Conservation (phyloP, 495 filamentous ascomycete species). For the Tuber calosporum region DNA sequence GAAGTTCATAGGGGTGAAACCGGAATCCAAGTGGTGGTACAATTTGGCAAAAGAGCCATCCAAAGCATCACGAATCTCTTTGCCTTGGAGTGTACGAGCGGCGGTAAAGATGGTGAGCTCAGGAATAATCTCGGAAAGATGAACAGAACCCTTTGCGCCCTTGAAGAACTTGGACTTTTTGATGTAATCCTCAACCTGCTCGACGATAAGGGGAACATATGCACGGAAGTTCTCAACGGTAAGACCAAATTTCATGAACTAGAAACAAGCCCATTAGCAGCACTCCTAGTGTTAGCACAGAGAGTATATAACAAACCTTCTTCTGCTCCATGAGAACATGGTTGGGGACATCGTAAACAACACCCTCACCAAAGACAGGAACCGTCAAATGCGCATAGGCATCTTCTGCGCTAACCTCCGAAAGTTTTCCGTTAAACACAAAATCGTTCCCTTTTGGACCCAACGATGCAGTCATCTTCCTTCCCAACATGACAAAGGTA, state of each 20-base stretch:
- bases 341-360: conserved; percentile 84
- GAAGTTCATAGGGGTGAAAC: conserved; percentile 78
- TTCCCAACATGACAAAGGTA: conserved; percentile 69
- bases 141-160: conserved; percentile 56
- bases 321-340: conserved; percentile 80
- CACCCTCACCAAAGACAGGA: conserved; percentile 77
- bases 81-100: conserved; percentile 69
- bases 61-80: conserved; percentile 68
- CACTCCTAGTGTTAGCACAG: background rate
- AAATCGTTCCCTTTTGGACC: conserved; percentile 78
- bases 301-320: conserved; percentile 46
- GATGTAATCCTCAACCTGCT: conserved; percentile 65
- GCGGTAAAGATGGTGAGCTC: conserved; percentile 84
- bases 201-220: conserved; percentile 70
- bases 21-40: conserved; percentile 77
- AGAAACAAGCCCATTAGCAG: conserved; percentile 4
- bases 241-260: conserved; percentile 83
- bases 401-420: conserved; percentile 74
- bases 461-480: conserved; percentile 67
- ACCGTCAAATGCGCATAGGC: conserved; percentile 75
- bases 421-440: conserved; percentile 75
- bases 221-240: conserved; percentile 66
- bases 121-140: conserved; percentile 64
- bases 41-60: conserved; percentile 65
- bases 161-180: conserved; percentile 60